Percentiles rank a stretch among this genome's conserved stretches.
Evolutionary conservation across 2,329 filamentous ascomycete species (phyloP).

Genomic region (Botryotinia calthae): DNA sequence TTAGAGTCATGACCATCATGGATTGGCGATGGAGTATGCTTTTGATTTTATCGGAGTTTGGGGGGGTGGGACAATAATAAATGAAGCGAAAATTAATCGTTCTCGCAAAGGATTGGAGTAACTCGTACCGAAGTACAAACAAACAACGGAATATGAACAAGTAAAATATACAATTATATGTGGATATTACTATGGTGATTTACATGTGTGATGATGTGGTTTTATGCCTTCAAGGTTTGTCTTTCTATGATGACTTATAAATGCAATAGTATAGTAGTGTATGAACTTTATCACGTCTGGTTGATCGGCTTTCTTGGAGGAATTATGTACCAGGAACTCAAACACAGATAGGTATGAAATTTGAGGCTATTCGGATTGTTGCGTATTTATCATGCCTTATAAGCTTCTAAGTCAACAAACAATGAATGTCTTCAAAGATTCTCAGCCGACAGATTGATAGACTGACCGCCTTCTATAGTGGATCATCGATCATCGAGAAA

Average conservation of each 20-base stretch:
- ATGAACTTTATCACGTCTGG: not conserved
- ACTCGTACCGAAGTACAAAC: not conserved
- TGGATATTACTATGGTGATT: not conserved
- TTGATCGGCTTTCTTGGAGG: not conserved
- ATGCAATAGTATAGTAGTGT: not conserved
- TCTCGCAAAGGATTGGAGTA: constrained; percentile 4
- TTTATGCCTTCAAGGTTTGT: not conserved
- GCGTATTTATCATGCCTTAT: not conserved
- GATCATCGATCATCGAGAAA: not conserved
- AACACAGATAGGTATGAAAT: not conserved
- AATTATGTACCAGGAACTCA: not conserved
- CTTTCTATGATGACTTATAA: not conserved
- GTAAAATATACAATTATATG: not conserved
- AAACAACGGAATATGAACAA: constrained; percentile 11
- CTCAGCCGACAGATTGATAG: not conserved
- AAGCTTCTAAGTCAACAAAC: not conserved
- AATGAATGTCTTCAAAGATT: not conserved
- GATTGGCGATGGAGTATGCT: not conserved
- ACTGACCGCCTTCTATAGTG: not conserved
- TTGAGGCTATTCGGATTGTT: not conserved
- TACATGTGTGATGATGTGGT: not conserved
- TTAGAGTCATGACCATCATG: not conserved
- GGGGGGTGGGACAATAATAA: not conserved
- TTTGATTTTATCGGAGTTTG: not conserved
- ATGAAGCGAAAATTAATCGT: constrained; percentile 15